Base-by-base conservation (phyloP, 2,329 filamentous ascomycete genomes). In the Aureobasidium sp. region DNA sequence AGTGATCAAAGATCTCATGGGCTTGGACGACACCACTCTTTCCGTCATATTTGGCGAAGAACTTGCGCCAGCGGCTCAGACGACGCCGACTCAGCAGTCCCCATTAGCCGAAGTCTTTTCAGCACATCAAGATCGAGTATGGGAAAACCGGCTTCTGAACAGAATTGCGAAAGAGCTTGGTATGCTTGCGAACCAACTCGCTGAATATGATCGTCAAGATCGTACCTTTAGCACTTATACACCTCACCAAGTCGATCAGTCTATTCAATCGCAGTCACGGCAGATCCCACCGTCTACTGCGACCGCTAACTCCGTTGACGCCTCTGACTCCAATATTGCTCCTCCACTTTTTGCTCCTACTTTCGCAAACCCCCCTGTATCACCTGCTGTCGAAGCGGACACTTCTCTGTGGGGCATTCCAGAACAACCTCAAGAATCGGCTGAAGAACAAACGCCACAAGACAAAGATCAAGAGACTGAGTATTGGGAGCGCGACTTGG, bases 401-500 rank as follows among this genome's bases (percentile, higher is more conserved):
- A 82, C 82, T 20, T 84, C 83, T 20, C 77, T 85, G 26, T 87
- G 85, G 84, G 85, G 84, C 26, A 86, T 88, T 52, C 84, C 87
- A 70, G 86, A 88, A 67, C 81, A 84, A 52, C 77, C 80, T 13
- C 72, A 76, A 15, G 64, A 68, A 9, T 67, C 70, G 13, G 61
- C 72, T 3, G 73, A 64, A 67, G 66, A 70, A 56, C 36, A 66
- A 62, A 36, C 58, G 41, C 23, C 58, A 64, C 47, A 67, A 62
- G 71, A 66, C 70, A 74, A 44, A 68, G 75, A 44, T 10, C 73
- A 76, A 51, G 83, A 86, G 63, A 78, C 78, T 26, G 89, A 94
- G 39, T 94, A 96, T 71, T 99, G 94, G 94, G 92, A 97, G 75
- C 87, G 88, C 64, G 90, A 96, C 60, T 82, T 97, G 5, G 92